Evolutionary conservation across 1,284 basidiomycete species (phyloP).

Genomic region (Ceratobasidium sp.): DNA sequence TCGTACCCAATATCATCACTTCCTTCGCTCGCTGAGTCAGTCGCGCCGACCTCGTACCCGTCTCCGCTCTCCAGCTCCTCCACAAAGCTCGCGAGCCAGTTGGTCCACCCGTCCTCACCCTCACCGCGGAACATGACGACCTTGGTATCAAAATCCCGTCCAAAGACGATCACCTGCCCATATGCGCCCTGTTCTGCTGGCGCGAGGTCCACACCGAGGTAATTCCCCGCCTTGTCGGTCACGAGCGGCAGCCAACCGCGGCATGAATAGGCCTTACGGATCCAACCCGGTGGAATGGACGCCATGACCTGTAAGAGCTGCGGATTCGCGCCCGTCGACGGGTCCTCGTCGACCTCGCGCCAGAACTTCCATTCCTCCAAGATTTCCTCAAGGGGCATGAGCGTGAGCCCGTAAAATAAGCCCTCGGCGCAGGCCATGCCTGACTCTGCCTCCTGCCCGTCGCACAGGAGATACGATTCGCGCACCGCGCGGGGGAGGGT

Average conservation of each 20-base stretch:
- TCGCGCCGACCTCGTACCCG: constrained; percentile 79
- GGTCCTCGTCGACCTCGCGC: constrained; percentile 89
- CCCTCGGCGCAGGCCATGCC: constrained; percentile 86
- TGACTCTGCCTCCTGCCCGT: constrained; percentile 90
- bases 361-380: constrained; percentile 94
- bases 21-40: constrained; percentile 64
- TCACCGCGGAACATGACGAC: constrained; percentile 94
- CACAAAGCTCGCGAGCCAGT: constrained; percentile 91
- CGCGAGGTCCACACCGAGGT: constrained; percentile 94
- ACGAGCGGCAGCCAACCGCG: constrained; percentile 97
- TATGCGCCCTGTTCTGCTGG: constrained; percentile 79
- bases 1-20: constrained; percentile 83
- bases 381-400: constrained; percentile 89
- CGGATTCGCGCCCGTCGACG: constrained; percentile 78
- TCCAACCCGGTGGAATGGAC: constrained; percentile 91
- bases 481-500: constrained; percentile 80
- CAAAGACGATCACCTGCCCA: constrained; percentile 98
- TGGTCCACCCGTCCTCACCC: constrained; percentile 92
- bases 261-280: constrained; percentile 89
- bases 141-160: constrained; percentile 97
- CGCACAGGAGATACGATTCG: constrained; percentile 83
- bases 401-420: constrained; percentile 85
- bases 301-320: constrained; percentile 82
- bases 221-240: constrained; percentile 94
- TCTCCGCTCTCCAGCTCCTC: constrained; percentile 94